Evolutionary conservation across 179 eudicot genomes (phyloP).

Genomic region (Kewa caespitosa): DNA sequence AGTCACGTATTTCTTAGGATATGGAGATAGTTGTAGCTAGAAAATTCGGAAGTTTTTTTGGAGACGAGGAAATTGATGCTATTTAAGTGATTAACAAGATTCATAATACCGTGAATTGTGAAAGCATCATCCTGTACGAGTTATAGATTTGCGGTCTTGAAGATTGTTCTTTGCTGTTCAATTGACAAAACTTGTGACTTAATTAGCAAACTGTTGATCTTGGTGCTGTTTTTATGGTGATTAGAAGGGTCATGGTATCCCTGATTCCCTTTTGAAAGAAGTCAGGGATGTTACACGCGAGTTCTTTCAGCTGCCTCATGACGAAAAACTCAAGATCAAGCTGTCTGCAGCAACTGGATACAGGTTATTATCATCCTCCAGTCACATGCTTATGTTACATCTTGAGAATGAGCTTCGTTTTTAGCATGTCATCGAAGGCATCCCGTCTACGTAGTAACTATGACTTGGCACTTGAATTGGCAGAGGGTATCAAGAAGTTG

Average conservation of each 20-base stretch:
- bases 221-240: conserved; percentile 6
- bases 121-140: too few species aligned
- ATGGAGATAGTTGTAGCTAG: too few species aligned
- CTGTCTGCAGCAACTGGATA: conserved; percentile 74
- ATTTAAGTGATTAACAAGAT: too few species aligned
- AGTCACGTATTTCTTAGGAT: too few species aligned
- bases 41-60: too few species aligned
- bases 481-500: conserved; percentile 90
- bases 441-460: conserved; percentile 1
- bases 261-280: conserved; percentile 59
- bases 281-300: conserved; percentile 53
- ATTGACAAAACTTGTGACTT: not conserved
- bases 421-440: not conserved
- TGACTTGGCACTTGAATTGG: conserved; percentile 24
- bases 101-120: too few species aligned
- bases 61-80: too few species aligned
- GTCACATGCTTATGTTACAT: not conserved
- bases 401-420: not conserved
- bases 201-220: conserved; percentile 6
- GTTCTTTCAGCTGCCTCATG: conserved; percentile 70
- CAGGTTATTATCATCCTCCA: conserved; percentile 45
- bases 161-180: too few species aligned
- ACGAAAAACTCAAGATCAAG: conserved; percentile 81
- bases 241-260: conserved; percentile 90
- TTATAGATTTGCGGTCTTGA: too few species aligned